Base-by-base conservation (phyloP, 257 asterid genomes). In the Hygrophila difformis region DNA sequence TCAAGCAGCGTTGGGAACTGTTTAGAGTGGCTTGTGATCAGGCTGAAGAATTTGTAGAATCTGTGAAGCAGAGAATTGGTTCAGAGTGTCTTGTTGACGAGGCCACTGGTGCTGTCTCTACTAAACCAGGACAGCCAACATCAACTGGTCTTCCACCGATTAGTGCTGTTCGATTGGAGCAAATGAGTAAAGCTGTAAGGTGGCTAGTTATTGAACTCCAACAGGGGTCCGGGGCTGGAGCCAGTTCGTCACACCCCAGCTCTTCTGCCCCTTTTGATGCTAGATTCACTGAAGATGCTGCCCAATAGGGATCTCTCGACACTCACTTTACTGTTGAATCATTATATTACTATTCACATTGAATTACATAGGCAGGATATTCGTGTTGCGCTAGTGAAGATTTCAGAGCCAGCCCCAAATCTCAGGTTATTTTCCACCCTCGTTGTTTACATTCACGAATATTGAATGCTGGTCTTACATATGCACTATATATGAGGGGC, bases 161-260 rank as follows among this genome's bases (percentile, higher is more conserved):
- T 31, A 91, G 96, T 49, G 98, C 98, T 0, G 95, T 91, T 59
- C 74, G 95, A 12, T 60, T 91, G 82, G 96, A 91, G 80, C 96
- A 91, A 73, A 78, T 86, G 96, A 91, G 98, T 60, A 91, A 86
- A 77, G 96, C 96, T 15, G 98, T 91, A 35, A 66, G 98, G 55
- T 86, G 88, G 83, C 62, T 91, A 8, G 98, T 91, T 52, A 76
- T 91, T 63, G 98, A 82, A 42, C 68, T 91, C 63, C 96, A 82
- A 29, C 94, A 79, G 44, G 94, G 94, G 29, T 82, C 96, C 8
- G 94, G 97, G 37, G 35, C 70, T 6, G 83, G 73, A 23, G 68
- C 61, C 19, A 62, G 76, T 48, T 64, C 83, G 1, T 57, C 91
- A 1, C 88, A 75, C 18, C 53, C 77, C 42, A 76, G 64, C 40